phyloP scores from a whole-genome alignment of 257 asterid genomes.

The Jacaranda mimosifolia region DNA sequence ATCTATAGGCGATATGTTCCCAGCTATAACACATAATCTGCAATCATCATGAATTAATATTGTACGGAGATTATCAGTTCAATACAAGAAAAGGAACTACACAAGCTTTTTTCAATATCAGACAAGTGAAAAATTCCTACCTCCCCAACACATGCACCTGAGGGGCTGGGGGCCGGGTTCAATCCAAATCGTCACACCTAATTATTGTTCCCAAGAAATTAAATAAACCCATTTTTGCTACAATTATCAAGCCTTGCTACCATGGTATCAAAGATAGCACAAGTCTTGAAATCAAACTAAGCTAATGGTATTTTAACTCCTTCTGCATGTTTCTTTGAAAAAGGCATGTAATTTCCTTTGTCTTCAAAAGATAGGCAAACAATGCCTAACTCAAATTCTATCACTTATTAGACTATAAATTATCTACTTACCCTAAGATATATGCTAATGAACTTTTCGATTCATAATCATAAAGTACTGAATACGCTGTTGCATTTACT shows the following conservation, averaged over 20 bases:
- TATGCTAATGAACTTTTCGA: too few relatives aligned
- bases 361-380: too few relatives aligned
- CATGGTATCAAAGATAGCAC: not conserved
- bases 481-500: too few relatives aligned
- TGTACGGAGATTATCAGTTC: not conserved
- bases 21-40: constrained; percentile 93
- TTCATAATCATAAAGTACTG: too few relatives aligned
- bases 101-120: not conserved
- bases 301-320: not conserved
- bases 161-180: too few relatives aligned
- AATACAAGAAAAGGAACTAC: not conserved
- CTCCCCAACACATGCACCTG: too few relatives aligned
- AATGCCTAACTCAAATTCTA: too few relatives aligned
- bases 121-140: not conserved
- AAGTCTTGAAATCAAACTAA: not conserved
- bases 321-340: too few relatives aligned
- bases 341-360: too few relatives aligned
- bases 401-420: too few relatives aligned
- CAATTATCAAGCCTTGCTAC: not conserved
- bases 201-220: not conserved
- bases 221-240: not conserved
- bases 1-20: constrained; percentile 92
- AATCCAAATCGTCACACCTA: not conserved
- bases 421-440: too few relatives aligned
- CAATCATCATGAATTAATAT: constrained; percentile 29